Evolutionary conservation across 345 rosid genomes (phyloP).

Genomic region (Leavenworthia alabamica): DNA sequence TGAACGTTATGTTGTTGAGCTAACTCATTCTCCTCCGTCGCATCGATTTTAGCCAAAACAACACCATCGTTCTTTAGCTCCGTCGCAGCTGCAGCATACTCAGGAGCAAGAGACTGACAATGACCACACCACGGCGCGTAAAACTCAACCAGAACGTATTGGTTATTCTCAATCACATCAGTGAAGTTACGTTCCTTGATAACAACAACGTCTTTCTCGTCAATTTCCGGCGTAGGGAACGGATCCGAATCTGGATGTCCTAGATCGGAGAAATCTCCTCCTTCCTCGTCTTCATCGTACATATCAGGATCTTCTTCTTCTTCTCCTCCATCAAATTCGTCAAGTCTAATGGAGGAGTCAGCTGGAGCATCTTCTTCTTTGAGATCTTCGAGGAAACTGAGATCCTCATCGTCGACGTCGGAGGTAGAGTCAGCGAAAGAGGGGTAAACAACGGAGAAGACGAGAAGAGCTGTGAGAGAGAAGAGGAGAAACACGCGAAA

Average conservation of each 20-base stretch:
- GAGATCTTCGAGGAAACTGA: conserved; percentile 69
- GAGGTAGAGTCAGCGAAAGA: conserved; percentile 31
- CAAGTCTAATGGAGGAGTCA: conserved; percentile 3
- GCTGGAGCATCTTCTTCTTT: conserved; percentile 8
- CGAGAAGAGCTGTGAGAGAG: conserved; percentile 45
- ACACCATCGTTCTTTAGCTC: conserved; percentile 64
- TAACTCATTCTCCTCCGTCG: conserved; percentile 80
- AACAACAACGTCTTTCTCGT: conserved; percentile 87
- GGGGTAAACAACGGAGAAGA: conserved; percentile 43
- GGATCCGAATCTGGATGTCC: conserved; percentile 49
- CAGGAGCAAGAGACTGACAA: conserved; percentile 93
- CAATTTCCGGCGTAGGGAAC: conserved; percentile 55
- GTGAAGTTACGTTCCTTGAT: conserved; percentile 74
- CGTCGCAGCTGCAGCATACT: conserved; percentile 96
- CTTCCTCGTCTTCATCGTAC: conserved; percentile 45
- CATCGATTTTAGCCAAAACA: conserved; percentile 89
- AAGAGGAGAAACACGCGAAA: conserved; percentile 39
- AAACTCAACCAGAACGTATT: conserved; percentile 91
- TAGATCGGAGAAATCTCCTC: conserved; percentile 52
- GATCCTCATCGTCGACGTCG: conserved; percentile 53
- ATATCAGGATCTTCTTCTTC: conserved; percentile 31
- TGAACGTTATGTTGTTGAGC: conserved; percentile 73
- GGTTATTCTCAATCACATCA: conserved; percentile 49
- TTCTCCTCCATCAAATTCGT: conserved; percentile 20
- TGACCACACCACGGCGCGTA: conserved; percentile 99